Conservation (phyloP, 805 yeast species). For the Saturnispora diversa region DNA sequence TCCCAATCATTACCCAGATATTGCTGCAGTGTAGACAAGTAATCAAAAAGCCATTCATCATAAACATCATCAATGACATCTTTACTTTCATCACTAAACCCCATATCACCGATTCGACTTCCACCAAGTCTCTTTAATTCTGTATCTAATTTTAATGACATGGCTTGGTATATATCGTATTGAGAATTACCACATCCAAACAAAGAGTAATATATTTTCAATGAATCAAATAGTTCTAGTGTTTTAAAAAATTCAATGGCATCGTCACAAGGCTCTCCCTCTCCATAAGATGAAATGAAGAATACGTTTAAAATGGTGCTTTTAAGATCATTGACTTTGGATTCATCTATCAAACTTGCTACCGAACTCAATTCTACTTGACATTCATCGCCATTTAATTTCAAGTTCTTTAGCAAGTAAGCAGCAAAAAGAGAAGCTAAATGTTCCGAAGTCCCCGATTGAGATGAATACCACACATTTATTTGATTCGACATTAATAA, state of each 20-base stretch:
- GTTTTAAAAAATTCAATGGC: slow-evolving; percentile 60
- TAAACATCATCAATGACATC: slow-evolving; percentile 90
- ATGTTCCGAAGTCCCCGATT: slow-evolving; percentile 93
- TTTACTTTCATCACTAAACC: slow-evolving; percentile 86
- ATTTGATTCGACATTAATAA: background rate
- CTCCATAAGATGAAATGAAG: slow-evolving; percentile 87
- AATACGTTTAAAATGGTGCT: slow-evolving; percentile 32
- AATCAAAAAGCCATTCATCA: slow-evolving; percentile 82
- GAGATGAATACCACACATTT: slow-evolving; percentile 70
- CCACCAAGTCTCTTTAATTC: slow-evolving; percentile 56
- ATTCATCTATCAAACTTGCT: background rate
- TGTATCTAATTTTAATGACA: slow-evolving; percentile 51
- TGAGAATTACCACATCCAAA: slow-evolving; percentile 92
- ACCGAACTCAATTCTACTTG: background rate
- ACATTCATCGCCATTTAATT: background rate
- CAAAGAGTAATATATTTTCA: slow-evolving; percentile 47
- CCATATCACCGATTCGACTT: slow-evolving; percentile 50
- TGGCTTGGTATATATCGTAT: slow-evolving; percentile 79
- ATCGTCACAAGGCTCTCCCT: slow-evolving; percentile 94
- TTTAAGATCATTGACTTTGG: background rate
- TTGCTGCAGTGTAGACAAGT: slow-evolving; percentile 36
- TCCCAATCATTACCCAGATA: background rate
- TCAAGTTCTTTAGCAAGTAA: slow-evolving; percentile 21
- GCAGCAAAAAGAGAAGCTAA: slow-evolving; percentile 39
- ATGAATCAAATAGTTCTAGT: slow-evolving; percentile 15